Conservation (phyloP, 352 stramenopile species). For the Achlya hypogyna region DNA sequence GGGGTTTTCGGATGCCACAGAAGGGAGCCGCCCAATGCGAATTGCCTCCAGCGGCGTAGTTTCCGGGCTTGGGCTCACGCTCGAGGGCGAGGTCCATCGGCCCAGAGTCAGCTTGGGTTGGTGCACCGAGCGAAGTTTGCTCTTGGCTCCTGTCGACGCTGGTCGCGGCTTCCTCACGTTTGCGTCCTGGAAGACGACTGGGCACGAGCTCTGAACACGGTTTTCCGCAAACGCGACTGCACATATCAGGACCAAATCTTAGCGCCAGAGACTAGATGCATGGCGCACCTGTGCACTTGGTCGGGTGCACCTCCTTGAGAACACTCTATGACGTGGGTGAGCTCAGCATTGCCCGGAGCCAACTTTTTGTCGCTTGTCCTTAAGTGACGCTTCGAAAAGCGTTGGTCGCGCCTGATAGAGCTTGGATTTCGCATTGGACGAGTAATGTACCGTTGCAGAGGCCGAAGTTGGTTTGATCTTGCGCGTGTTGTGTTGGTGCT, state of each 20-base stretch:
- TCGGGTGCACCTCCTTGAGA: neutral
- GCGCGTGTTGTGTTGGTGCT: neutral
- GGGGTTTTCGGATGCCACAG: neutral
- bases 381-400: neutral
- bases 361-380: neutral
- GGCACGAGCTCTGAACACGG: neutral
- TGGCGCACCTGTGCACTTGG: neutral
- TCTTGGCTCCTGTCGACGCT: neutral
- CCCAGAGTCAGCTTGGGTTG: neutral
- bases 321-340: too few species aligned
- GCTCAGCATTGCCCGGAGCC: neutral
- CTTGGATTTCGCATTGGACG: too few species aligned
- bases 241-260: neutral
- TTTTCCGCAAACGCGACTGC: neutral
- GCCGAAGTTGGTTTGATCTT: neutral
- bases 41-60: neutral
- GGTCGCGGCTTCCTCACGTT: neutral
- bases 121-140: neutral
- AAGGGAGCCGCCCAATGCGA: neutral
- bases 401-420: neutral
- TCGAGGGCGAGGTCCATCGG: too few species aligned
- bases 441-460: neutral
- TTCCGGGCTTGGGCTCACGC: neutral
- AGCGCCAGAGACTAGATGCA: neutral
- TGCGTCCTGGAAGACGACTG: neutral